Evolutionary conservation across 208 protist species (phyloP).

Genomic region (Acanthamoeba lenticulata): DNA sequence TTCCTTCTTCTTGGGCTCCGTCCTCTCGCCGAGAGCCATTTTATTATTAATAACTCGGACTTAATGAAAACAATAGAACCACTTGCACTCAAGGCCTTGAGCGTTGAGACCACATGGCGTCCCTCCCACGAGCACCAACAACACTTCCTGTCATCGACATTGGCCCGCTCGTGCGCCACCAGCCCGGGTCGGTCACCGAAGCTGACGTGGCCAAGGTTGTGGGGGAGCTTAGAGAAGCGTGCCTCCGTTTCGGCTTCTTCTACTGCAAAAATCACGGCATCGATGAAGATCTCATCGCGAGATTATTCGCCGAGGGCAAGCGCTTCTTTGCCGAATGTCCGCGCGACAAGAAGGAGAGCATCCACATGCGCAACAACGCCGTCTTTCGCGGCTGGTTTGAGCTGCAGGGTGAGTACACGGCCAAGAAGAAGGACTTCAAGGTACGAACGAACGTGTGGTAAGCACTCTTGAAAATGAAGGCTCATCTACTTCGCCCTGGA

Average conservation of each 20-base stretch:
- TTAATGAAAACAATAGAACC: too few relatives aligned
- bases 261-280: slow-evolving; percentile 19
- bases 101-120: too few relatives aligned
- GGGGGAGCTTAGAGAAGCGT: neutral
- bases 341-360: slow-evolving; percentile 20
- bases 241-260: slow-evolving; percentile 28
- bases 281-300: neutral
- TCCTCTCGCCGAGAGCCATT: too few relatives aligned
- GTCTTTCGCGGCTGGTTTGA: slow-evolving; percentile 32
- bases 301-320: slow-evolving; percentile 29
- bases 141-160: neutral
- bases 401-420: slow-evolving; percentile 27
- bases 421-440: slow-evolving; percentile 48
- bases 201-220: neutral
- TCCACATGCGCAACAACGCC: slow-evolving; percentile 39
- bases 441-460: too few relatives aligned
- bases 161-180: neutral
- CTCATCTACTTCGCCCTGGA: too few relatives aligned
- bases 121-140: too few relatives aligned
- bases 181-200: neutral
- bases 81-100: too few relatives aligned
- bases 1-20: too few relatives aligned
- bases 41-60: too few relatives aligned
- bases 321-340: slow-evolving; percentile 6
- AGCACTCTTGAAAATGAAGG: too few relatives aligned